A percentile compares a stretch with the other conserved stretches of the same genome.
Evolutionary conservation across 2,329 filamentous ascomycete species (phyloP).

Genomic region (Botrytis byssoidea): DNA sequence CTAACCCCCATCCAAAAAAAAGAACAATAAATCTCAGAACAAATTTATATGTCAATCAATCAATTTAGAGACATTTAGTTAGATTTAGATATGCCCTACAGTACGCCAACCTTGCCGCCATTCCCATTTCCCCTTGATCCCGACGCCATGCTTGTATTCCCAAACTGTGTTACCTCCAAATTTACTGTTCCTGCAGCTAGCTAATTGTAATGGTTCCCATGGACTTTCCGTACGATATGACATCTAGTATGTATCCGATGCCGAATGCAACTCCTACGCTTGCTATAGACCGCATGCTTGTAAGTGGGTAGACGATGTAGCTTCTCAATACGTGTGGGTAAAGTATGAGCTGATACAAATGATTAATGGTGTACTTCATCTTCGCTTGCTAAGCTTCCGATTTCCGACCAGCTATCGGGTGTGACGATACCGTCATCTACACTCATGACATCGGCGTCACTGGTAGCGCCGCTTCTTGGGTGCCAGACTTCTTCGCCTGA

Average conservation of each 20-base stretch:
- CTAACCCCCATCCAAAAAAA: not conserved
- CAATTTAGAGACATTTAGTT: conserved; percentile 12
- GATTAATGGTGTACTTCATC: conserved; percentile 35
- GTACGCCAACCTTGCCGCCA: not conserved
- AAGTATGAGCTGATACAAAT: conserved; percentile 21
- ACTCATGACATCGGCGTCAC: conserved; percentile 56
- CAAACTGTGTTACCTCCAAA: not conserved
- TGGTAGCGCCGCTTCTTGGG: conserved; percentile 41
- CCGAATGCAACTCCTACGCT: not conserved
- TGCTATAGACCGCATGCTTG: not conserved
- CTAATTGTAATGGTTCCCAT: not conserved
- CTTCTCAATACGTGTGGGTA: not conserved
- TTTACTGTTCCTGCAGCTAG: not conserved
- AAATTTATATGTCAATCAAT: conserved; percentile 3
- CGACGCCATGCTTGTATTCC: conserved; percentile 7
- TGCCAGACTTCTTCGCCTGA: conserved; percentile 47
- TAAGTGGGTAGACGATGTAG: not conserved
- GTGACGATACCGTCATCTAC: conserved; percentile 59
- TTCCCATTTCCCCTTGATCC: not conserved
- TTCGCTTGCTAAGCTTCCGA: conserved; percentile 59
- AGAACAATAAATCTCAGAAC: not conserved
- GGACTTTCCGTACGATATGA: not conserved
- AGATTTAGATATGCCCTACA: not conserved
- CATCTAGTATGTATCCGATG: not conserved
- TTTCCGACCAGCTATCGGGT: conserved; percentile 63